Base-by-base conservation (phyloP, 2,329 filamentous ascomycete species). In the Penicillium sp. region DNA sequence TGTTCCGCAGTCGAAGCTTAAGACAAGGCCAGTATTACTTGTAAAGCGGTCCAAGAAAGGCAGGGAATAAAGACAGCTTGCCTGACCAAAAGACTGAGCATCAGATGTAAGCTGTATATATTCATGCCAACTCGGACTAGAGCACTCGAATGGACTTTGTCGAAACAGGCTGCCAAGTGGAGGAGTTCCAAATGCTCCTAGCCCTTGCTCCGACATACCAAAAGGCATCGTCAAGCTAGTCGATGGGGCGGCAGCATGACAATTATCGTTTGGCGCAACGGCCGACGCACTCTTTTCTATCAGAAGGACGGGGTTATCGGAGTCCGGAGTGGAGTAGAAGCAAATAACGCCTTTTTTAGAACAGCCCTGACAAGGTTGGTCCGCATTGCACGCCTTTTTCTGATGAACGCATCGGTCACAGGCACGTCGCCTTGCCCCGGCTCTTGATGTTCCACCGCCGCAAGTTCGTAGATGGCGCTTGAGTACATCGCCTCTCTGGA, bases 401-500 rank as follows among this genome's bases (percentile, higher is more conserved):
- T 68, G 68, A 33, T 63, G 65, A 6, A 66, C 65, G 29, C 69
- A 73, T 12, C 67, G 66, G 55, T 70, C 68, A 44, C 71, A 73
- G 17, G 69, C 69, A 5, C 68, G 60, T 24, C 64, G 60, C 27
- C 65, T 61, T 17, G 56, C 61, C 1, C 54, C 52, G 2, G 56
- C 52, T 8, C 54, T 44, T 17, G 51, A 48, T 10, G 9, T n/a
- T 9, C 32, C 49, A 2, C 64, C 67, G 29, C 68, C 62, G 50
- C 70, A 73, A 3, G 68, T 68, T 41, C 66, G 59, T 18, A 66
- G 29, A 52, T 75, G 72, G 3, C 71, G 64, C 40, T 67, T 68
- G n/a, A 74, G 59, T 15, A 72, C 68, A 56, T 74, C 71, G 4
- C 68, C 68, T 15, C 72, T 64, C 52, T 72, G 68, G 44, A 74